Conservation (phyloP, 2,329 filamentous ascomycete species). For the Tolypocladium sp. region DNA sequence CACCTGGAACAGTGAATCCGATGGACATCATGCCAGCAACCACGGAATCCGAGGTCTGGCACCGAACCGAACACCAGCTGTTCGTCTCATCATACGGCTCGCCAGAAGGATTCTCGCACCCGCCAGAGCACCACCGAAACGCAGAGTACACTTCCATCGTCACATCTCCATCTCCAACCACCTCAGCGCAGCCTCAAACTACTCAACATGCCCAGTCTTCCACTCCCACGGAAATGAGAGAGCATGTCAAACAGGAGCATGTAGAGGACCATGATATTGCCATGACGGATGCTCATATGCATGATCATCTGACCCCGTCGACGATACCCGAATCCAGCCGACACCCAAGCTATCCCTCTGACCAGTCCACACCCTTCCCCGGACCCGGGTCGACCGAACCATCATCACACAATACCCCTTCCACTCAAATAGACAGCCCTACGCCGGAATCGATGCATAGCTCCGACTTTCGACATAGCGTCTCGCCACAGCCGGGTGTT, state of each 20-base stretch:
- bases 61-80: constrained; percentile 27
- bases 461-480: constrained; percentile 26
- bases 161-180: constrained; percentile 15
- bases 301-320: constrained; percentile 13
- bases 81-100: constrained; percentile 16
- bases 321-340: constrained; percentile 13
- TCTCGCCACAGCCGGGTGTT: constrained; percentile 22
- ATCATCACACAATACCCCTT: constrained; percentile 35
- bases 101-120: constrained; percentile 7
- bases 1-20: constrained; percentile 41
- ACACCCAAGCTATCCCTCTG: constrained; percentile 25
- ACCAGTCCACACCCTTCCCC: constrained; percentile 32
- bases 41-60: constrained; percentile 26
- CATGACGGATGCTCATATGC: constrained; percentile 16
- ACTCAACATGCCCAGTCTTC: constrained; percentile 17
- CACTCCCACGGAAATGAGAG: constrained; percentile 11
- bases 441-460: constrained; percentile 28
- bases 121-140: not conserved
- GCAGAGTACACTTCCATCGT: constrained; percentile 2
- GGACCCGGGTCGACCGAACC: constrained; percentile 28
- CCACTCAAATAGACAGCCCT: constrained; percentile 33
- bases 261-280: constrained; percentile 11
- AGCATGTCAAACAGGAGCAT: constrained; percentile 4
- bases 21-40: constrained; percentile 43
- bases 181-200: constrained; percentile 5